These are phyloP conservation scores for Gliomastix tumulicola DNA, from an alignment of 2,329 filamentous ascomycete species.

Conservation along the genomic window DNA sequence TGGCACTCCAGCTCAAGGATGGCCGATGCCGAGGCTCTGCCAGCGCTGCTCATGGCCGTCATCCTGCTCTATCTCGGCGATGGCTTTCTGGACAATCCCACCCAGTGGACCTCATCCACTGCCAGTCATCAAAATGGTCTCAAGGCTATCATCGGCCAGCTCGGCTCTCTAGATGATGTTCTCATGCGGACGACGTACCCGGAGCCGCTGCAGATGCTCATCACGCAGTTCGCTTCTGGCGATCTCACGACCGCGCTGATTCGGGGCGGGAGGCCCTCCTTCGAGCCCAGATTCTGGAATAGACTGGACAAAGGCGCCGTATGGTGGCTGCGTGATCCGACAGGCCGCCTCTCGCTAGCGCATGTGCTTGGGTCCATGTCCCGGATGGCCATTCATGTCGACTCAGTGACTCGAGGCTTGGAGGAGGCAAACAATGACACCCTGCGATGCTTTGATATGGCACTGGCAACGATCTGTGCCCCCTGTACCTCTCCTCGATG, in stretches of 20 bases:
- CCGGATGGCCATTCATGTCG: slow-evolving; percentile 18
- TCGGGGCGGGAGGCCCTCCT: slow-evolving; percentile 26
- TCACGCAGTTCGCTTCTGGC: slow-evolving; percentile 34
- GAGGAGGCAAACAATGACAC: slow-evolving; percentile 11
- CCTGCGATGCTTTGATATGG: slow-evolving; percentile 15
- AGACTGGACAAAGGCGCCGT: slow-evolving; percentile 27
- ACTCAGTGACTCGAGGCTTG: slow-evolving; percentile 12
- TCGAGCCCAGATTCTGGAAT: slow-evolving; percentile 26
- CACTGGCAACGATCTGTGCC: no score
- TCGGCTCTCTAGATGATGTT: slow-evolving; percentile 17
- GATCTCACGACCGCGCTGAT: slow-evolving; percentile 33
- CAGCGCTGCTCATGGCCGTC: slow-evolving; percentile 26
- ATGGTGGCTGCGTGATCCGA: slow-evolving; percentile 32
- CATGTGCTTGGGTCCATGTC: slow-evolving; percentile 23
- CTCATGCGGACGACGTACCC: slow-evolving; percentile 14
- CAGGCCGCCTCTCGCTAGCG: slow-evolving; percentile 23
- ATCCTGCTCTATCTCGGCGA: slow-evolving; percentile 33
- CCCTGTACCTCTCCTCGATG: no score
- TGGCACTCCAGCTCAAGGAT: no score
- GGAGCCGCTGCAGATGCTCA: slow-evolving; percentile 25
- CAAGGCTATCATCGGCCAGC: slow-evolving; percentile 22
- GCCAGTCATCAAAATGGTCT: slow-evolving; percentile 26
- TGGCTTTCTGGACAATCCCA: slow-evolving; percentile 24
- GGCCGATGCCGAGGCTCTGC: no score
- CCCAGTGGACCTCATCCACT: slow-evolving; percentile 19